phyloP scores from a whole-genome alignment of 1,284 basidiomycete genomes.

The Neonothopanus nambi region DNA sequence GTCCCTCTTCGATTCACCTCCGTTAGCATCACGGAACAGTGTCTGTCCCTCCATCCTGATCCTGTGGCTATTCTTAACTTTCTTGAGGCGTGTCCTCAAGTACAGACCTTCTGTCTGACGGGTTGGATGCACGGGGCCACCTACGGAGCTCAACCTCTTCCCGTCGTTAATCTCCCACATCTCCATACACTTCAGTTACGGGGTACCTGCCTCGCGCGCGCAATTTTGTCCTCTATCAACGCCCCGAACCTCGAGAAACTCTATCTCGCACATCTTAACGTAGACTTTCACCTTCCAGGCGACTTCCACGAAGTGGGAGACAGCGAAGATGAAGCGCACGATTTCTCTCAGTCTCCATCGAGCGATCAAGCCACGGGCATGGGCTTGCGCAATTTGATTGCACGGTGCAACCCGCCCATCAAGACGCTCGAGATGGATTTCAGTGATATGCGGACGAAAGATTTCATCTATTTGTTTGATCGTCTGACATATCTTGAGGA shows the following conservation, averaged over 20 bases:
- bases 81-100: slow-evolving; percentile 55
- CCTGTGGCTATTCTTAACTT: slow-evolving; percentile 56
- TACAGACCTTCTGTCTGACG: slow-evolving; percentile 56
- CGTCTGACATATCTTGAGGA: slow-evolving; percentile 50
- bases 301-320: slow-evolving; percentile 55
- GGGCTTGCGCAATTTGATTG: slow-evolving; percentile 67
- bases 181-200: slow-evolving; percentile 57
- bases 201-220: slow-evolving; percentile 60
- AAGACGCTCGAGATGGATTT: slow-evolving; percentile 72
- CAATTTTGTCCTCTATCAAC: slow-evolving; percentile 59
- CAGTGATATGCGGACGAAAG: slow-evolving; percentile 77
- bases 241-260: slow-evolving; percentile 59
- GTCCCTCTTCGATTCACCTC: slow-evolving; percentile 54
- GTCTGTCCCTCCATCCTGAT: slow-evolving; percentile 38
- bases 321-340: slow-evolving; percentile 67
- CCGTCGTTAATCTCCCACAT: slow-evolving; percentile 49
- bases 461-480: slow-evolving; percentile 68
- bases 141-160: slow-evolving; percentile 28
- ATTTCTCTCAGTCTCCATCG: slow-evolving; percentile 72
- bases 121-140: slow-evolving; percentile 53
- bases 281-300: slow-evolving; percentile 49
- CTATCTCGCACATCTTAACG: slow-evolving; percentile 64
- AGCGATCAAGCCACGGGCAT: slow-evolving; percentile 77
- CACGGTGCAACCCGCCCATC: slow-evolving; percentile 54
- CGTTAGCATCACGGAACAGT: slow-evolving; percentile 53